These are phyloP conservation scores for Russula compacta DNA, from an alignment of 768 basidiomycete genomes.

Conservation along the genomic window DNA sequence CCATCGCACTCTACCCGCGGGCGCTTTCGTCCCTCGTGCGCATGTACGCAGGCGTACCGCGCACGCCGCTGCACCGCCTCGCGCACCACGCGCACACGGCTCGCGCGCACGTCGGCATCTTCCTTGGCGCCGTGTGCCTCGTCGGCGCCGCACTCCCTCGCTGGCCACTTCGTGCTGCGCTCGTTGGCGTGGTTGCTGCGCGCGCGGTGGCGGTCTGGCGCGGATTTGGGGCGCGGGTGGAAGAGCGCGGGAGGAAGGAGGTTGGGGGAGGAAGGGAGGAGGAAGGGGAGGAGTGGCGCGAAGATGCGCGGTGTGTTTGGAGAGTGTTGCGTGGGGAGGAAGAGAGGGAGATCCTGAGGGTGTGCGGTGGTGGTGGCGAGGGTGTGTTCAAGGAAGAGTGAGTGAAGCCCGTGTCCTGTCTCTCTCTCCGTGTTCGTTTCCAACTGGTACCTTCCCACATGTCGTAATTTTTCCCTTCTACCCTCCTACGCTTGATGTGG, in stretches of 20 bases:
- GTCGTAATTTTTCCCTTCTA: too few species aligned
- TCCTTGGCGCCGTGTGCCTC: slow-evolving; percentile 2
- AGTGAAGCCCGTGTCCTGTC: background rate
- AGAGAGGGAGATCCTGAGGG: slow-evolving; percentile 5
- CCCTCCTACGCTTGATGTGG: too few species aligned
- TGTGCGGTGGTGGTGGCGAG: background rate
- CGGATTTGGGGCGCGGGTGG: background rate
- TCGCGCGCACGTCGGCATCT: slow-evolving; percentile 13
- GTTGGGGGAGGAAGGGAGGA: background rate
- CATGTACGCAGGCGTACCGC: background rate
- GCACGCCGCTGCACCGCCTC: slow-evolving; percentile 15
- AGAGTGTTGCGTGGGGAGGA: slow-evolving; percentile 14
- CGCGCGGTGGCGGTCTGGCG: slow-evolving; percentile 7
- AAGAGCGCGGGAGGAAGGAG: background rate
- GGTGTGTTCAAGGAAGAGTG: slow-evolving; percentile 2
- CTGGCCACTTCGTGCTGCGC: background rate
- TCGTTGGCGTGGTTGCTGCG: background rate
- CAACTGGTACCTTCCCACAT: background rate
- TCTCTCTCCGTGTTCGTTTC: background rate
- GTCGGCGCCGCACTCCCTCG: background rate
- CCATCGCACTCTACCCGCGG: slow-evolving; percentile 8
- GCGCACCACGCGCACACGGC: slow-evolving; percentile 18
- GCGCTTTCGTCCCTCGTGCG: slow-evolving; percentile 6
- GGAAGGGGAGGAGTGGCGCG: slow-evolving; percentile 4
- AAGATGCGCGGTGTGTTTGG: slow-evolving; percentile 16